Base-by-base conservation (phyloP, 345 rosid species). In the Orychophragmus violaceus region DNA sequence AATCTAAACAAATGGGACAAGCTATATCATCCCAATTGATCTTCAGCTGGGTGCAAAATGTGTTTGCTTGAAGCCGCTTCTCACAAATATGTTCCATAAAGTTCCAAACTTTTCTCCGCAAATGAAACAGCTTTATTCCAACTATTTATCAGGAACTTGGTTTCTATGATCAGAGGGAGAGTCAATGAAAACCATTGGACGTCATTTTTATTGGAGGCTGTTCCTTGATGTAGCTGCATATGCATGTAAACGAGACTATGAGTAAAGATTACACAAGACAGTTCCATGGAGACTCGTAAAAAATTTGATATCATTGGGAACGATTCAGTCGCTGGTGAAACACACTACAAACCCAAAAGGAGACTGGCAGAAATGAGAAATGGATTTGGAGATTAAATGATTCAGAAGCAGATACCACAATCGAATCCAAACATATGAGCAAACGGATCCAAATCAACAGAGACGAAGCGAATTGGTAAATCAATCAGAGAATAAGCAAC, bases 1-100 rank as follows among this genome's bases (percentile, higher is more conserved):
- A 85, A 70, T 94, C 95, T 74, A 90, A 83, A 72, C 99, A 94
- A 77, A 94, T 90, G 16, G 96, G 99, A 67, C 97, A 94, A 59
- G 49, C 76, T 74, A 88, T 89, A 69, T 88, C 88, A 48, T 87
- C 96, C 92, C 85, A 85, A 48, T 80, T 80, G 37, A 74, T 75
- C 69, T 57, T 80, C 74, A 77, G 63, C 71, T 84, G 87, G 59
- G 74, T 59, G 52, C 55, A 69, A 24, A 70, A 63, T 23, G 62
- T 59, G 59, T 74, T 70, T n/a, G 64, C 61, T 63, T 21, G 74
- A 32, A 33, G 54, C 59, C 68, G 76, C 45, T 80, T 78, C 54
- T 62, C 77, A 55, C 66, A 73, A 74, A 61, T 77, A 65, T 35
- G 70, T 70, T 75, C 85, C 88, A 86, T 88, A 25, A 19, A 69